These are phyloP conservation scores for Dictyostelium intermedium DNA, from an alignment of 78 protist genomes.

Conservation along the genomic window DNA sequence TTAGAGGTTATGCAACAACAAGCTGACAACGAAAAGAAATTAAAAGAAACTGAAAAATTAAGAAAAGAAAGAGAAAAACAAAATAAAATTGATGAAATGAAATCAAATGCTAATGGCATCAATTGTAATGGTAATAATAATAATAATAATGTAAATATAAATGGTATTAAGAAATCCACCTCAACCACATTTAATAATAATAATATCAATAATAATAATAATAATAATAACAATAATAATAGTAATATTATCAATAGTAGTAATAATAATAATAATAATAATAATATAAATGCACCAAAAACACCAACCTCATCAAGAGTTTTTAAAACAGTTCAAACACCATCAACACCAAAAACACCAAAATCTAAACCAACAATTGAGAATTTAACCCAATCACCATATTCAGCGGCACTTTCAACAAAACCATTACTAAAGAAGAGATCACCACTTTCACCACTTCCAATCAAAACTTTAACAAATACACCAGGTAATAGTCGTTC, in stretches of 20 bases:
- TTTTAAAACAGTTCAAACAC: slow-evolving; percentile 2
- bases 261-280: background rate
- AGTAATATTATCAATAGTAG: background rate
- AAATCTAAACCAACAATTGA: background rate
- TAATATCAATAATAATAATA: background rate
- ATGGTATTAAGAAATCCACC: background rate
- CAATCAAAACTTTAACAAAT: background rate
- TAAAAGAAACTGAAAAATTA: slow-evolving; percentile 33
- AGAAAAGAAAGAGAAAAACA: slow-evolving; percentile 24
- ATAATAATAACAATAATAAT: background rate
- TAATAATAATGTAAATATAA: background rate
- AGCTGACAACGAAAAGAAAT: slow-evolving; percentile 18
- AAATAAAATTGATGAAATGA: background rate
- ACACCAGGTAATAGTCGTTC: background rate
- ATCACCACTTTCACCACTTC: slow-evolving; percentile 12
- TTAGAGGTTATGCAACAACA: slow-evolving; percentile 64
- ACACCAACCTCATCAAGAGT: background rate
- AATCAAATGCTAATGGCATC: background rate
- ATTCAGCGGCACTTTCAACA: background rate
- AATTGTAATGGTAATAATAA: background rate
- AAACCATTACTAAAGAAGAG: slow-evolving; percentile 5
- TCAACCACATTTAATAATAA: background rate
- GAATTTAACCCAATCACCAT: background rate
- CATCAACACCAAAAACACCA: slow-evolving; percentile 54
- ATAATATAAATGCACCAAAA: background rate